phyloP scores from a whole-genome alignment of 805 yeast species.

The Blastobotrys peoriensis region DNA sequence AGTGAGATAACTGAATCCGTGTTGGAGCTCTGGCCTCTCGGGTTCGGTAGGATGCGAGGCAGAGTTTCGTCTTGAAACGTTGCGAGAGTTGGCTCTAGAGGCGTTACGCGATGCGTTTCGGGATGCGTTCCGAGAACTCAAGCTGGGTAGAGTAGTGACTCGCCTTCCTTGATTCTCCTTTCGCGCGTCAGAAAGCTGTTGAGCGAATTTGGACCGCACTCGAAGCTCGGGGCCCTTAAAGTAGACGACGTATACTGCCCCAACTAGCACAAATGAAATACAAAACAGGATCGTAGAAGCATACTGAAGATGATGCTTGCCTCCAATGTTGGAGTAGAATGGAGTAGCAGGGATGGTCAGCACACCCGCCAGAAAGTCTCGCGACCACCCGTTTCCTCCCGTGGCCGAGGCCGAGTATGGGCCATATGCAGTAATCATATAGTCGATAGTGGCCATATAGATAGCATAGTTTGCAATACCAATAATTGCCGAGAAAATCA shows the following conservation, averaged over 20 bases:
- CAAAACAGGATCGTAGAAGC: constrained; percentile 36
- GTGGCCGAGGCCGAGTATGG: constrained; percentile 41
- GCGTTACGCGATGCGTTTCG: constrained; percentile 4
- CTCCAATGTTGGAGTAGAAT: constrained; percentile 33
- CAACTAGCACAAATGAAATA: constrained; percentile 31
- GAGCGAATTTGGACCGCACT: constrained; percentile 34
- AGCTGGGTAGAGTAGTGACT: constrained; percentile 7
- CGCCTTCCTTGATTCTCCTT: constrained; percentile 3
- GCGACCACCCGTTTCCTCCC: constrained; percentile 39
- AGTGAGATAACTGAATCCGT: background rate
- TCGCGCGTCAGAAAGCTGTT: constrained; percentile 18
- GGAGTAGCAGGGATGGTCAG: constrained; percentile 37
- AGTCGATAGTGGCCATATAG: constrained; percentile 41
- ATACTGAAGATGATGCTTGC: constrained; percentile 32
- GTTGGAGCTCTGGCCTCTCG: background rate
- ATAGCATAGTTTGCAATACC: constrained; percentile 38
- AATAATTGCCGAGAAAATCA: constrained; percentile 34
- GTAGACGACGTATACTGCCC: constrained; percentile 36
- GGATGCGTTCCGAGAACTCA: constrained; percentile 6
- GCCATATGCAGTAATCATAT: constrained; percentile 39
- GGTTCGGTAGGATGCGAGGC: background rate
- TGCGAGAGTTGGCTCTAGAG: background rate
- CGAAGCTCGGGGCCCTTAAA: constrained; percentile 38
- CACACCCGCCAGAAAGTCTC: constrained; percentile 38
- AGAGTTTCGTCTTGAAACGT: background rate